Conservation (phyloP, 1,284 basidiomycete genomes). For the Apiotrichum porosum region DNA sequence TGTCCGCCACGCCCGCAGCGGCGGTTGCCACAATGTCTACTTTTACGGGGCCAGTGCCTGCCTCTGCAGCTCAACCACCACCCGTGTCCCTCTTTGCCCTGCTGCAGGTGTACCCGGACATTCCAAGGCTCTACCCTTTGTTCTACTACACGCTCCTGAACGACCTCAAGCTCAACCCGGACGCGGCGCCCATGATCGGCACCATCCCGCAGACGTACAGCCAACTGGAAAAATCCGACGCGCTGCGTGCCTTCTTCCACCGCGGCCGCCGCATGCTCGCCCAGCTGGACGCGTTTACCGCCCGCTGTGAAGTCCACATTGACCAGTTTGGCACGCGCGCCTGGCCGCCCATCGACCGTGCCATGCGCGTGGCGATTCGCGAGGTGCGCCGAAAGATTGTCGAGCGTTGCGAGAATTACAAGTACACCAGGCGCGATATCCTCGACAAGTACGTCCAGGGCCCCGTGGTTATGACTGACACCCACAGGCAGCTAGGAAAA, state of each 20-base stretch:
- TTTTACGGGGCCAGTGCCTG: too few species aligned
- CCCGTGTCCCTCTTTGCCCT: constrained; percentile 35
- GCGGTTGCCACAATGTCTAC: too few species aligned
- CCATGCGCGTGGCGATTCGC: constrained; percentile 38
- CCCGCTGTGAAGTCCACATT: constrained; percentile 41
- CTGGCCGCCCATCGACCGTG: constrained; percentile 39
- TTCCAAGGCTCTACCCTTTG: constrained; percentile 42
- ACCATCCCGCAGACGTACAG: constrained; percentile 39
- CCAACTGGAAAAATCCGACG: constrained; percentile 36
- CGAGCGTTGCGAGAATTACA: constrained; percentile 49
- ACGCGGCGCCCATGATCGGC: constrained; percentile 45
- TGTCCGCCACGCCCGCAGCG: too few species aligned
- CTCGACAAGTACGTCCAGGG: constrained; percentile 43
- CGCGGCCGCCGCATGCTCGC: constrained; percentile 39
- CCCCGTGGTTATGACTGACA: not conserved
- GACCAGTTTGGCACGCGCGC: constrained; percentile 33
- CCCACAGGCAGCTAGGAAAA: constrained; percentile 33
- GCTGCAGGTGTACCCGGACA: constrained; percentile 32
- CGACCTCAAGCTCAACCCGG: constrained; percentile 43
- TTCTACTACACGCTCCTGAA: constrained; percentile 46
- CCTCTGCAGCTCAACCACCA: too few species aligned
- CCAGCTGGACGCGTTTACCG: constrained; percentile 45
- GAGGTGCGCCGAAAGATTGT: constrained; percentile 47
- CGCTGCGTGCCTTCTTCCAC: constrained; percentile 38
- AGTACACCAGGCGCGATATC: constrained; percentile 48